These are phyloP conservation scores for Pezicula carpinea DNA, from an alignment of 2,329 filamentous ascomycete species.

Conservation along the genomic window DNA sequence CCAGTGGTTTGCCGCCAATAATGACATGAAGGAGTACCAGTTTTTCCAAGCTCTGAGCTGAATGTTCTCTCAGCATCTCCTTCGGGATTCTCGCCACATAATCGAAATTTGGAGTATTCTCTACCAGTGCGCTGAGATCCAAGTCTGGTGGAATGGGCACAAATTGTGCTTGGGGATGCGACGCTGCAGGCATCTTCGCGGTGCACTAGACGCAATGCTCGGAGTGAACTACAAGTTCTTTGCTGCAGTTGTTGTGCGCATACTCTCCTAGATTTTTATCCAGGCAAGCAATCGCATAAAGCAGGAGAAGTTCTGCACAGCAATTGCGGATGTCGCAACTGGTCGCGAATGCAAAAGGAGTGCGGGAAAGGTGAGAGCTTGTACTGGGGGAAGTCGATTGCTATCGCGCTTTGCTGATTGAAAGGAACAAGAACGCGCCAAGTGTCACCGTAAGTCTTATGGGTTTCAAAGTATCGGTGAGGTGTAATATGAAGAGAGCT, in stretches of 20 bases:
- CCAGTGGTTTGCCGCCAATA: constrained; percentile 80
- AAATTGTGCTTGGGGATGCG: constrained; percentile 82
- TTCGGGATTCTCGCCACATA: constrained; percentile 78
- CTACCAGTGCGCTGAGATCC: constrained; percentile 70
- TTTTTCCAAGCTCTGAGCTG: constrained; percentile 77
- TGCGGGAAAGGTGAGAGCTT: too few relatives aligned
- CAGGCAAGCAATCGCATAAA: too few relatives aligned
- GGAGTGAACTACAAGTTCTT: neutral
- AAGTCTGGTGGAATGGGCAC: constrained; percentile 86
- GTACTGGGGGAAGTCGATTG: too few relatives aligned
- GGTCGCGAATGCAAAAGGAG: too few relatives aligned
- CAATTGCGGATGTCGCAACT: too few relatives aligned
- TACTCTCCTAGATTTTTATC: neutral
- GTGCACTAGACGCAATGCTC: neutral
- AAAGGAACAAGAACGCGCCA: too few relatives aligned
- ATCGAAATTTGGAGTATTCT: constrained; percentile 77
- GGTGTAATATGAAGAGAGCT: neutral
- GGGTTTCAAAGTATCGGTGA: neutral
- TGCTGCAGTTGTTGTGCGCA: neutral
- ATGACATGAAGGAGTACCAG: constrained; percentile 79
- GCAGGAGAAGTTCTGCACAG: too few relatives aligned
- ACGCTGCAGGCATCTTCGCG: constrained; percentile 63
- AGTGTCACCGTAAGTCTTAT: too few relatives aligned
- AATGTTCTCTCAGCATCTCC: constrained; percentile 72
- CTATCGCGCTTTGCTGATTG: too few relatives aligned